These are phyloP conservation scores for Asclepias syriaca DNA, from an alignment of 257 asterid species.

Conservation along the genomic window DNA sequence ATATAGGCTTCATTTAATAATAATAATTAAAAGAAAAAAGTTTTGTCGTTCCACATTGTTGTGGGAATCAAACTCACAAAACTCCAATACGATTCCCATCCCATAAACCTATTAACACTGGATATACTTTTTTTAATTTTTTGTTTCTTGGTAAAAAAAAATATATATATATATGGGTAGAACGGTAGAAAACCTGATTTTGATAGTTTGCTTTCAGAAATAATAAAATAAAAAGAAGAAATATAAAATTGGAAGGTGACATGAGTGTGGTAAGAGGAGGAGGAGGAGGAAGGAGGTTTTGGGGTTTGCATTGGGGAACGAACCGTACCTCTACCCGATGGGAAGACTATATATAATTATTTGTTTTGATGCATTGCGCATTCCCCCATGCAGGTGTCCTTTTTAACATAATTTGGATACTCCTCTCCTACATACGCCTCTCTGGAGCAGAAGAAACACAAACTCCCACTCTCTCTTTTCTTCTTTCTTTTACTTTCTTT, in stretches of 20 bases:
- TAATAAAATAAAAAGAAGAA: no score
- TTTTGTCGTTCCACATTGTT: no score
- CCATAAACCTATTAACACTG: neutral
- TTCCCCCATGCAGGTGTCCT: conserved; percentile 27
- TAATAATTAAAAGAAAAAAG: neutral
- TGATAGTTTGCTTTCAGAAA: no score
- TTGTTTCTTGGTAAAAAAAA: no score
- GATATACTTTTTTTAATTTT: neutral
- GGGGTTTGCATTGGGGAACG: neutral
- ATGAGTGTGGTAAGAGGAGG: no score
- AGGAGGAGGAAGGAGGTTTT: no score
- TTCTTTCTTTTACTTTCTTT: neutral
- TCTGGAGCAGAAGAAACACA: no score
- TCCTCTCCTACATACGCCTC: no score
- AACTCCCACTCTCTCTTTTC: neutral
- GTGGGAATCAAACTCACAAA: conserved; percentile 5
- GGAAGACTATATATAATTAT: conserved; percentile 1
- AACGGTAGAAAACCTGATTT: no score
- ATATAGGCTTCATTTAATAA: neutral
- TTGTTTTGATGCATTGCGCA: conserved; percentile 2
- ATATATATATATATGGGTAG: no score
- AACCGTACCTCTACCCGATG: conserved; percentile 19
- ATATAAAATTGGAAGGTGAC: no score
- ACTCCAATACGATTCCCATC: neutral
- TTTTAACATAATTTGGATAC: neutral